Evolutionary conservation across 768 basidiomycete genomes (phyloP).

Genomic region (Paxillus ammoniavirescens): DNA sequence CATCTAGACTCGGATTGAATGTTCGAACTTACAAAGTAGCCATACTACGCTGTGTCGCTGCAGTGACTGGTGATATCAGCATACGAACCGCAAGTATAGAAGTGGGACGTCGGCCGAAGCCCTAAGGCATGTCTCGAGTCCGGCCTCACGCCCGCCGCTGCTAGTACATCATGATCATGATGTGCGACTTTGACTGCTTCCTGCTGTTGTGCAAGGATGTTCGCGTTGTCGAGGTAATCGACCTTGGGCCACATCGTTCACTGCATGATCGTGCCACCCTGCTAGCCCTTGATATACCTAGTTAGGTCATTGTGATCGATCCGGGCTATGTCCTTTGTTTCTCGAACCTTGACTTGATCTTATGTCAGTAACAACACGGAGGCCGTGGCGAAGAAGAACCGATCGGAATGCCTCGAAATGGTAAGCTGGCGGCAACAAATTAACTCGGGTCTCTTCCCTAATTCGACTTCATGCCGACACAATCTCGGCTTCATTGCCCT

Average conservation of each 20-base stretch:
- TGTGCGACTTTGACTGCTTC: slow-evolving; percentile 87
- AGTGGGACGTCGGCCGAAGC: slow-evolving; percentile 56
- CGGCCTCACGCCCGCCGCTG: slow-evolving; percentile 47
- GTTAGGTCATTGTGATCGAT: slow-evolving; percentile 84
- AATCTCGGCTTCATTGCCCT: no score
- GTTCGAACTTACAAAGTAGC: slow-evolving; percentile 55
- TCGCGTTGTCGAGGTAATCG: slow-evolving; percentile 80
- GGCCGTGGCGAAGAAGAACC: slow-evolving; percentile 91
- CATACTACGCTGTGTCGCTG: slow-evolving; percentile 81
- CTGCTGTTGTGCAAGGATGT: slow-evolving; percentile 75
- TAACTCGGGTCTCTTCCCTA: no score
- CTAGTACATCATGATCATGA: slow-evolving; percentile 74
- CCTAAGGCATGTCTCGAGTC: slow-evolving; percentile 86
- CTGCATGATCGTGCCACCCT: slow-evolving; percentile 99
- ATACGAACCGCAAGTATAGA: background rate
- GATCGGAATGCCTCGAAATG: no score
- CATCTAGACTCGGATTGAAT: background rate
- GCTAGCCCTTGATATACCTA: slow-evolving; percentile 99
- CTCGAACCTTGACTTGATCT: slow-evolving; percentile 70
- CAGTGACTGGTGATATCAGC: no score
- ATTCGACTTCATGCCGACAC: no score
- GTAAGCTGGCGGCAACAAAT: no score
- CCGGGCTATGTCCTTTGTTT: slow-evolving; percentile 92
- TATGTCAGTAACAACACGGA: slow-evolving; percentile 83
- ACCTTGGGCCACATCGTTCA: slow-evolving; percentile 94